Evolutionary conservation across 2,329 filamentous ascomycete genomes (phyloP), one percentile per base, ranked within the genome.

Genomic region (Chalara sp.): DNA sequence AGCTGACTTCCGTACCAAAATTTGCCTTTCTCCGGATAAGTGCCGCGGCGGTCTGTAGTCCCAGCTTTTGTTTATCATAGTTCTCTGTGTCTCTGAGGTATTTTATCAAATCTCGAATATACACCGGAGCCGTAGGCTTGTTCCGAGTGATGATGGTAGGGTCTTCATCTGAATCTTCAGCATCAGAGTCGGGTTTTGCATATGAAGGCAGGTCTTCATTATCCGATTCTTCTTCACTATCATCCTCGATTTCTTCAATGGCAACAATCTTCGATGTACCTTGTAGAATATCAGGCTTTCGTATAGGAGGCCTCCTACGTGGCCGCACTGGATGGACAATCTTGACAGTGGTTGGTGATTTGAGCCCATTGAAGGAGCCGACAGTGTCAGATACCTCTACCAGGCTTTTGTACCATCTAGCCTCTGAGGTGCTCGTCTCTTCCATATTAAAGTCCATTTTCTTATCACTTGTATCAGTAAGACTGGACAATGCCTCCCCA

Each of bases 161-260:
- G 60, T 99, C 95, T 37, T 96, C 91, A 51, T 96, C 90, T 0
- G 89, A 92, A 64, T 99, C 93, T 64, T 95, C 89, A 0, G 83
- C 79, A 58, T 99, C 93, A 1, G 87, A 90, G 61, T 89, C 88
- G 1, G 89, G 89, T 65, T 96, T 96, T 11, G 80, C 79, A 59
- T 96, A 96, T 1, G 88, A 80, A 2, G 81, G 73, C 1, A 97
- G 72, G 10, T 72, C 71, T 47, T 63, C 60, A 37, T 65, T 55
- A n/a, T 59, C 59, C 6, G 75, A 76, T 13, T 72, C 68, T 32
- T 76, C 72, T 6, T 75, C 70, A 1, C 79, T 76, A 1, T 80
- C 77, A 2, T 78, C 76, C 29, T 76, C 73, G 7, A 90, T 65
- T 61, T 89, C 86, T 67, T 90, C 78, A 12, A 86, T 81, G 13